A percentile compares a stretch with the other conserved stretches of the same genome.
phyloP scores from a whole-genome alignment of 768 basidiomycete species.

The Boletus sp. region DNA sequence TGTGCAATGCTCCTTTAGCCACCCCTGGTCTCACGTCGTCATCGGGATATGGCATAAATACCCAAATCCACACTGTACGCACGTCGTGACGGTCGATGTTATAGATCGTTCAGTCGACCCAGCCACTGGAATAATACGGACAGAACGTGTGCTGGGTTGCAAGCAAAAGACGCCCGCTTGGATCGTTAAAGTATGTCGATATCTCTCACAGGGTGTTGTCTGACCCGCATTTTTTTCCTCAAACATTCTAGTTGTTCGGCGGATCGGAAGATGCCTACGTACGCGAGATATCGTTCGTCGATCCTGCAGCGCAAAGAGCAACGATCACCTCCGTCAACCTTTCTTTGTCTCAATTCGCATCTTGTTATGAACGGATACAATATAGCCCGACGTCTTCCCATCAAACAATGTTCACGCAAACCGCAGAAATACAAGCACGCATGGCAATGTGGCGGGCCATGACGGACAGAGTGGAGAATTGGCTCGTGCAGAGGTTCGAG shows the following conservation, averaged over 20 bases:
- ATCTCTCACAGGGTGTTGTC: slow-evolving; percentile 2
- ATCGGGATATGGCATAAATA: slow-evolving; percentile 96
- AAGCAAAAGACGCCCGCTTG: slow-evolving; percentile 89
- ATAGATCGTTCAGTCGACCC: slow-evolving; percentile 82
- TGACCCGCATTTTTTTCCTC: neutral
- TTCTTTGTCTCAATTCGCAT: slow-evolving; percentile 90
- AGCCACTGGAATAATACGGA: slow-evolving; percentile 82
- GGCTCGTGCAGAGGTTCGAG: slow-evolving; percentile 85
- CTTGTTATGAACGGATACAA: slow-evolving; percentile 85
- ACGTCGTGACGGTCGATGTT: slow-evolving; percentile 85
- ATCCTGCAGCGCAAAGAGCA: slow-evolving; percentile 75
- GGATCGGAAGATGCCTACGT: slow-evolving; percentile 94
- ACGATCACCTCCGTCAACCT: slow-evolving; percentile 92
- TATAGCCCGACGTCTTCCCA: slow-evolving; percentile 68
- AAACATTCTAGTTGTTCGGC: slow-evolving; percentile 65
- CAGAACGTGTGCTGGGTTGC: slow-evolving; percentile 85
- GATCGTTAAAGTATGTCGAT: slow-evolving; percentile 79
- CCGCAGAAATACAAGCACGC: slow-evolving; percentile 87
- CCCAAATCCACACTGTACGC: slow-evolving; percentile 88
- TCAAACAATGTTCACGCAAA: slow-evolving; percentile 76
- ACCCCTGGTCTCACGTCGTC: slow-evolving; percentile 88
- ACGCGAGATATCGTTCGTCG: slow-evolving; percentile 90
- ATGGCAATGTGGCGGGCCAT: slow-evolving; percentile 77
- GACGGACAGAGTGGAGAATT: slow-evolving; percentile 79
- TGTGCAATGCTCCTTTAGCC: slow-evolving; percentile 43